A percentile compares a stretch with the other conserved stretches of the same genome.
Conservation (phyloP, 352 stramenopile species). For the Plasmopara muralis region DNA sequence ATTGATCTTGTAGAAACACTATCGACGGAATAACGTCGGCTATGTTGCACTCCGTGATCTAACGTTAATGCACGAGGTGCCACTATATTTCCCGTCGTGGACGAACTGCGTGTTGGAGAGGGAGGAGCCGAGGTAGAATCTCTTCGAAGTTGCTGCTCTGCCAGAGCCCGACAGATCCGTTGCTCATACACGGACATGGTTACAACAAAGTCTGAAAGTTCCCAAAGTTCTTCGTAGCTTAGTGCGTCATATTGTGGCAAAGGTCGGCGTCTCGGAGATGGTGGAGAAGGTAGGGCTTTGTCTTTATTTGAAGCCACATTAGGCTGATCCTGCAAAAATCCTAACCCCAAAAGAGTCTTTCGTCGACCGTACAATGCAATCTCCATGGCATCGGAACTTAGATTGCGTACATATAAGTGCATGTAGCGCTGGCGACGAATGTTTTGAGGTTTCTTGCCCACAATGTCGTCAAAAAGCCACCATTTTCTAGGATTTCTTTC, state of each 20-base stretch:
- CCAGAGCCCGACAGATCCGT: slow-evolving; percentile 37
- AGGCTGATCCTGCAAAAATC: slow-evolving; percentile 3
- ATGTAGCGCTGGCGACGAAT: slow-evolving; percentile 38
- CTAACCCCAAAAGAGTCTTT: slow-evolving; percentile 16
- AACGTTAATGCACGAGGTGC: slow-evolving; percentile 6
- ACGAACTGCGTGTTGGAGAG: slow-evolving; percentile 26
- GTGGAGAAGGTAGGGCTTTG: slow-evolving; percentile 6
- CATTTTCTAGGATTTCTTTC: slow-evolving; percentile 8
- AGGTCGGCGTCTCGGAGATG: slow-evolving; percentile 11
- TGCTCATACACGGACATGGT: slow-evolving; percentile 42
- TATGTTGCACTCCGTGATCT: slow-evolving; percentile 3
- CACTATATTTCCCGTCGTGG: slow-evolving; percentile 19
- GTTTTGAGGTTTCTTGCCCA: slow-evolving; percentile 19
- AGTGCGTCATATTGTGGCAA: slow-evolving; percentile 31
- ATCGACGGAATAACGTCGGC: slow-evolving; percentile 22
- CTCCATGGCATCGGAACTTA: slow-evolving; percentile 33
- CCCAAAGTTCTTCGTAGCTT: slow-evolving; percentile 42
- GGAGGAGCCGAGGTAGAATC: slow-evolving; percentile 24
- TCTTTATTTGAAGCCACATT: background rate
- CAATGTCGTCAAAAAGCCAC: slow-evolving; percentile 15
- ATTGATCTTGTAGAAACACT: slow-evolving; percentile 2
- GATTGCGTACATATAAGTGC: slow-evolving; percentile 49
- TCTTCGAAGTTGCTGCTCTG: slow-evolving; percentile 31
- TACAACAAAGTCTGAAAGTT: slow-evolving; percentile 59
- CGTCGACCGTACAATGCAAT: slow-evolving; percentile 37